Evolutionary conservation across 1,284 basidiomycete genomes (phyloP), one percentile per base, ranked within the genome.

Genomic region (Chondrostereum purpureum): DNA sequence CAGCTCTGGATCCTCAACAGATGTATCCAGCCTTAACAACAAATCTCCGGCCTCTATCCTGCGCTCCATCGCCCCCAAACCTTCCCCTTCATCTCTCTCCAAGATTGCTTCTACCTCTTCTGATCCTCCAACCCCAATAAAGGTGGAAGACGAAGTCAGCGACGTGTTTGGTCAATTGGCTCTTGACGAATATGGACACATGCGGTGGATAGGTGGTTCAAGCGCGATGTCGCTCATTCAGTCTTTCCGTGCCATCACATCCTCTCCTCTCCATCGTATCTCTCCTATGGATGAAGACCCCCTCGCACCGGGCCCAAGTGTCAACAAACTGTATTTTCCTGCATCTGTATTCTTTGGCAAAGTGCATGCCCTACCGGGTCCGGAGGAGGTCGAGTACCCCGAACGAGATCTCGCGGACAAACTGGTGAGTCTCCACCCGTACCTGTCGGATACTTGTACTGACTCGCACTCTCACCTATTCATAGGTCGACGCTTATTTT

Each of bases 151-250:
- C 54, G 86, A 88, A 61, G 73, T 88, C 53, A 79, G 77, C 53
- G 87, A 90, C 59, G 81, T 84, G 19, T 84, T 89, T 57, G 90
- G 89, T 16, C 89, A 92, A 59, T 77, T 92, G 46, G 85, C 88
- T 19, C 72, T 91, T 39, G 90, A 93, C 57, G 90, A 92, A 61
- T 83, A 91, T 54, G 90, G 90, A 17, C 89, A 92, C 63, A 81
- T 88, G 69, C 80, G 90, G 50, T 93, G 90, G 90, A 92, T 93
- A 55, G 90, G 90, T 23, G 85, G 88, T 39, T 92, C 89, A 6
- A 92, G 88, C 19, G 91, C 90, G 8, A 86, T 93, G 80, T 88
- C 89, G 6, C 75, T 93, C 53, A 89, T 93, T 45, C 88, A 92
- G 59, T 89, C 87, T 3, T 92, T 93, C 68, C 80, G 79, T 47